Evolutionary conservation across 2,329 filamentous ascomycete genomes (phyloP), one percentile per base, ranked within the genome.

Genomic region (Xylaria sp.): DNA sequence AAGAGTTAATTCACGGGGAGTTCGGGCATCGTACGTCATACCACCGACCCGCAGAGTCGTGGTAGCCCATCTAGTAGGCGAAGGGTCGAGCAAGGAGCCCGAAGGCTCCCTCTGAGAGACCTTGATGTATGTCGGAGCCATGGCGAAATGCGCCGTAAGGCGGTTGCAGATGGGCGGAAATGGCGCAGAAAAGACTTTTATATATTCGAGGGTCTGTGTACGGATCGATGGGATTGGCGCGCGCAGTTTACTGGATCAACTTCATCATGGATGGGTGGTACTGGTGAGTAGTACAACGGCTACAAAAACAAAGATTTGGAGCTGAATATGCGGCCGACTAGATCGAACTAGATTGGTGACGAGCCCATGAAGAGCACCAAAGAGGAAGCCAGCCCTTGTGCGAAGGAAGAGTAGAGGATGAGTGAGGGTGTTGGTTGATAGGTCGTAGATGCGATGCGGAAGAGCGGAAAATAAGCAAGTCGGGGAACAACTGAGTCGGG

Each of bases 41-140:
- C 96, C 96, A 74, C 92, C 94, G 49, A 99, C 92, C 77, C 91
- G 93, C 69, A 99, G 83, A 23, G 94, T 98, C 39, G 96, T 98
- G 13, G 93, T 97, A 48, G 93, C 93, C 89, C 97, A 92, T 79
- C 91, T 89, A 69, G 86, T 83, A 43, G 86, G 85, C 39, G 63
- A 70, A 39, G 80, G 78, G 62, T 79, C 78, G 23, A 82, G 74
- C 15, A 78, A 78, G 41, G 77, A 74, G 43, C 71, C 73, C 33
- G 68, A 36, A 52, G 74, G 54, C 8, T 78, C 83, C 79, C 79
- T 79, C 55, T 80, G 74, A 33, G 86, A 84, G 67, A 89, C 80
- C 67, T 82, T 79, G 70, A 86, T 85, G 68, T 85, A 80, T 66
- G 83, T 71, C 36, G 86, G 86, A 63, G 86, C 86, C 87, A 89